These are phyloP conservation scores for Citrus mangshanensis DNA, from an alignment of 345 rosid species.

Conservation along the genomic window DNA sequence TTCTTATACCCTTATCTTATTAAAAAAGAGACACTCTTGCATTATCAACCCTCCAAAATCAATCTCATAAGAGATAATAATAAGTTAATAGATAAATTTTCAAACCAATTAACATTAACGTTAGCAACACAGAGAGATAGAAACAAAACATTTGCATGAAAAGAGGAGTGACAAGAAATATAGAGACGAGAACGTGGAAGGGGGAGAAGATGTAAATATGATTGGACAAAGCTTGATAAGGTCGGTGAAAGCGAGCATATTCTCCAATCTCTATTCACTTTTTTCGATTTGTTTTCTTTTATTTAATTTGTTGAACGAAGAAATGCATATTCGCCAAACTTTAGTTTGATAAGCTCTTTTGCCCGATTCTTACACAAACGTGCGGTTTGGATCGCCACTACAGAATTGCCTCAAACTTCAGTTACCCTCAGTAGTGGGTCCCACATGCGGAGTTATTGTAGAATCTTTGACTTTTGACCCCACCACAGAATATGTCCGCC, in stretches of 20 bases:
- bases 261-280: background rate
- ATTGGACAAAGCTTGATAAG: conserved; percentile 37
- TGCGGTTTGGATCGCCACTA: background rate
- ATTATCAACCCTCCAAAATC: background rate
- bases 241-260: conserved; percentile 41
- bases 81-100: background rate
- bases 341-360: background rate
- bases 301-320: background rate
- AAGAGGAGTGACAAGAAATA: background rate
- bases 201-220: background rate
- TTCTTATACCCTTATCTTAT: too few relatives aligned
- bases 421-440: background rate
- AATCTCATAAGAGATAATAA: background rate
- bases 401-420: too few relatives aligned
- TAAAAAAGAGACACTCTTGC: background rate
- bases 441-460: background rate
- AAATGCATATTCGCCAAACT: background rate
- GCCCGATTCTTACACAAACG: background rate
- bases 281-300: background rate
- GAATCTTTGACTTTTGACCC: background rate
- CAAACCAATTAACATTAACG: background rate
- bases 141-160: background rate
- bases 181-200: conserved; percentile 27
- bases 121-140: background rate
- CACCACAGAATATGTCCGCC: conserved; percentile 11